These are phyloP conservation scores for Ophiosphaerella herpotricha DNA, from an alignment of 2,329 filamentous ascomycete species.

Conservation along the genomic window DNA sequence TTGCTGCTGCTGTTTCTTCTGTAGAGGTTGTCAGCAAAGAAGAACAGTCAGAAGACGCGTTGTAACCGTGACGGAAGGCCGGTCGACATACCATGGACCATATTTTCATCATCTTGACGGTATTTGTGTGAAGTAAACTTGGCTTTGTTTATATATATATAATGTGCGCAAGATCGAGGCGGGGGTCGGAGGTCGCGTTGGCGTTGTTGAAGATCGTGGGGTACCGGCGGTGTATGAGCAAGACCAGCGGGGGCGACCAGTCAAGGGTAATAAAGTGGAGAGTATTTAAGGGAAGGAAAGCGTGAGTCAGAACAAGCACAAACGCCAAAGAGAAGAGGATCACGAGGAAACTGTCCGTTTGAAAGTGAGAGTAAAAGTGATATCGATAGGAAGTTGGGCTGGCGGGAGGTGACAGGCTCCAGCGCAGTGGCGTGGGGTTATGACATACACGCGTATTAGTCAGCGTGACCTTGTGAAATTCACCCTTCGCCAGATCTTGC, in stretches of 20 bases:
- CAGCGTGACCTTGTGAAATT: background rate
- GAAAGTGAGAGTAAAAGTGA: constrained; percentile 4
- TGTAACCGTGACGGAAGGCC: background rate
- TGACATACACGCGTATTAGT: background rate
- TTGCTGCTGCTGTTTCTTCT: constrained; percentile 93
- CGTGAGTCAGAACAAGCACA: constrained; percentile 10
- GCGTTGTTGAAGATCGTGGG: constrained; percentile 18
- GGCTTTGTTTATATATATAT: constrained; percentile 5
- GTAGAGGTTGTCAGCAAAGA: constrained; percentile 34
- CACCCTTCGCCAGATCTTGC: no score
- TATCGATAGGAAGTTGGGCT: no score
- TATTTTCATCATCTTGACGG: constrained; percentile 89
- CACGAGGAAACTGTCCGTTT: constrained; percentile 8
- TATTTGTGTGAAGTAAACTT: constrained; percentile 19
- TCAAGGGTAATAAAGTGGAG: background rate
- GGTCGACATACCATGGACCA: constrained; percentile 84
- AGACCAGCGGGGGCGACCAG: constrained; percentile 1
- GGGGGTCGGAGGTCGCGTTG: constrained; percentile 12
- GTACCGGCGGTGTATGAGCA: constrained; percentile 12
- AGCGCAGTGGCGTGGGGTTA: constrained; percentile 17
- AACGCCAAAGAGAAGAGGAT: constrained; percentile 18
- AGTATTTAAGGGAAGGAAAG: constrained; percentile 2
- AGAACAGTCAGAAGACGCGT: background rate
- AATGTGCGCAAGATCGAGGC: constrained; percentile 21
- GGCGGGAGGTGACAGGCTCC: background rate